Base-by-base conservation (phyloP, 345 rosid genomes). In the Geranium brycei region DNA sequence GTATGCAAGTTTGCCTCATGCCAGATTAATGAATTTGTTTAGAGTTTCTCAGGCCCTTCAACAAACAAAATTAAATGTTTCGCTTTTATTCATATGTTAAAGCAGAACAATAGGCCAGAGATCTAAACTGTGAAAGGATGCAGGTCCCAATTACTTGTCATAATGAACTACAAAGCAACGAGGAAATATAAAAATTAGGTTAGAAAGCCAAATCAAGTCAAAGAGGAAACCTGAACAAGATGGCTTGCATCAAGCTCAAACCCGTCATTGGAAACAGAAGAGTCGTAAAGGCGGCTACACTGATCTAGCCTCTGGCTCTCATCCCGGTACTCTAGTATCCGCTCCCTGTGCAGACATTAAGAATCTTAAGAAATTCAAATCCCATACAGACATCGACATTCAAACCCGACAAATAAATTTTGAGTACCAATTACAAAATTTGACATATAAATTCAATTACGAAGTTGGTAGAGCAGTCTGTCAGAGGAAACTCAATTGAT, bases 241-340 rank as follows among this genome's bases (percentile, higher is more conserved):
- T 83, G 92, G 77, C 87, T 83, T 1, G 97, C 95, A 78, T 93
- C 97, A 60, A 79, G 81, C 80, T 88, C 97, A 19, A 93, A 90
- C 7, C 95, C 96, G 62, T 88, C 95, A 76, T 81, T 87, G 13
- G 87, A 82, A 66, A 90, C 80, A 11, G 97, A 90, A 64, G 99
- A 93, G 80, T 93, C 95, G 38, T 83, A 90, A 28, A 90, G 92
- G n/a, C 99, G 92, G 76, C 81, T 77, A 74, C 97, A 88, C 63
- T 88, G 96, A 71, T 93, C 96, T 61, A 93, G 80, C 76, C 89
- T 81, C 83, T 86, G 92, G 78, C 99, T 90, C 64, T 90, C 96
- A 73, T 84, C 92, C 78, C 93, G 86, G 67, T 81, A 71, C 70
- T 85, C 96, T 79, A 93, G 69, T 61, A 86, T 68, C 82, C 76